Conservation (phyloP, 2,329 filamentous ascomycete genomes). For the Neonectria ditissima region DNA sequence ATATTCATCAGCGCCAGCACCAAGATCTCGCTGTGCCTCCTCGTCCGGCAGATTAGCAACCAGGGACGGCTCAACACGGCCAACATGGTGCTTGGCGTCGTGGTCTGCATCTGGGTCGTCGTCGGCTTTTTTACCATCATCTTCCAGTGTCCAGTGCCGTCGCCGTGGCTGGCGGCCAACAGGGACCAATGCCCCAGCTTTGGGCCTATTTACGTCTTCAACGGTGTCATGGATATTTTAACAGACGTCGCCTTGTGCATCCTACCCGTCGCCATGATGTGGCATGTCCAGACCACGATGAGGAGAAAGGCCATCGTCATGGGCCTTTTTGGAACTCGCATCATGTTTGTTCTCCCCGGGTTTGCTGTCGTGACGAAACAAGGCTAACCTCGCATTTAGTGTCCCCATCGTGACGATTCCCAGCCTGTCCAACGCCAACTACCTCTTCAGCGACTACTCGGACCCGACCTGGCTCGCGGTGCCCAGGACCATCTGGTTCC, state of each 20-base stretch:
- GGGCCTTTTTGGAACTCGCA: conserved; percentile 35
- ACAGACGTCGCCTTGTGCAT: conserved; percentile 34
- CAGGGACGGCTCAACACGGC: conserved; percentile 31
- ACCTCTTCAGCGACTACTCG: conserved; percentile 29
- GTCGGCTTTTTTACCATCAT: conserved; percentile 30
- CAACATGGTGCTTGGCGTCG: conserved; percentile 27
- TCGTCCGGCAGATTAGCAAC: conserved; percentile 39
- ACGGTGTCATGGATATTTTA: conserved; percentile 31
- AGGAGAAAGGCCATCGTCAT: conserved; percentile 36
- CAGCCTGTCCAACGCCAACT: conserved; percentile 24
- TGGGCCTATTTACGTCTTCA: conserved; percentile 33
- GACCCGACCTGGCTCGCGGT: conserved; percentile 36
- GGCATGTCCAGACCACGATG: conserved; percentile 38
- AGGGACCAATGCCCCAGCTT: conserved; percentile 26
- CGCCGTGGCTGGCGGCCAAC: conserved; percentile 32
- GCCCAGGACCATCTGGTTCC: conserved; percentile 36
- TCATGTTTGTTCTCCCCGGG: conserved; percentile 29
- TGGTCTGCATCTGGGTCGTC: conserved; percentile 26
- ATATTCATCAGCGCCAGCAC: conserved; percentile 35
- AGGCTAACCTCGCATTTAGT: conserved; percentile 11
- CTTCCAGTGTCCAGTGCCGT: conserved; percentile 34
- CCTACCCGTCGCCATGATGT: conserved; percentile 41
- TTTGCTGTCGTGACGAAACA: no score
- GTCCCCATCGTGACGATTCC: conserved; percentile 39
- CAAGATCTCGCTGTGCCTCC: conserved; percentile 38